Evolutionary conservation across 2,329 filamentous ascomycete genomes (phyloP).

Genomic region (Exophiala xenobiotica): DNA sequence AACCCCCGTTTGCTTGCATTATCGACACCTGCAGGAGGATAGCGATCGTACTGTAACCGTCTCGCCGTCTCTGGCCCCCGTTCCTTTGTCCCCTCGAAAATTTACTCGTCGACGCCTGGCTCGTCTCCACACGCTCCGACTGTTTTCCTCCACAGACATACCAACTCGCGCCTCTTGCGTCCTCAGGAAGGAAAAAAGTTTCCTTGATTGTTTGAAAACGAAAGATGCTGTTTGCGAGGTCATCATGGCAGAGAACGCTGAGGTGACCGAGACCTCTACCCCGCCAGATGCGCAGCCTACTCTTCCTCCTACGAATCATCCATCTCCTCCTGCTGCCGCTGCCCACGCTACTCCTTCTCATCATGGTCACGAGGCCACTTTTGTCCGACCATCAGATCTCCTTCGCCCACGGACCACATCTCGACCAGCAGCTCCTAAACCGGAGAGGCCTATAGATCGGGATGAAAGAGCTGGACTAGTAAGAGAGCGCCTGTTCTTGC

Average conservation of each 20-base stretch:
- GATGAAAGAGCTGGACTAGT: slow-evolving; percentile 53
- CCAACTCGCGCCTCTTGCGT: not conserved
- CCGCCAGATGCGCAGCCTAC: slow-evolving; percentile 14
- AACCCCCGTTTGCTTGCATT: not conserved
- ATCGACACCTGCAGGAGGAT: not conserved
- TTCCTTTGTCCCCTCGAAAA: not conserved
- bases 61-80: not conserved
- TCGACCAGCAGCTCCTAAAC: slow-evolving; percentile 43
- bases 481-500: slow-evolving; percentile 29
- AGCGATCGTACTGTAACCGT: not conserved
- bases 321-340: slow-evolving; percentile 10
- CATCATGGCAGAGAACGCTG: slow-evolving; percentile 24
- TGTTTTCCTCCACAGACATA: not conserved
- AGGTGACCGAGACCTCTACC: slow-evolving; percentile 22
- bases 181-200: slow-evolving; percentile 2
- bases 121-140: not conserved
- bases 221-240: slow-evolving; percentile 21
- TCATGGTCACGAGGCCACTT: slow-evolving; percentile 45
- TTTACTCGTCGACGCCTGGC: not conserved
- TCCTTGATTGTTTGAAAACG: not conserved
- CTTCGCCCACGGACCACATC: slow-evolving; percentile 42
- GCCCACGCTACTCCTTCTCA: slow-evolving; percentile 8
- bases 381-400: slow-evolving; percentile 51
- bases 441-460: slow-evolving; percentile 48
- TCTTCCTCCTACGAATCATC: slow-evolving; percentile 12